Conservation (phyloP, 2,329 filamentous ascomycete species). For the Microsporum ferrugineum region DNA sequence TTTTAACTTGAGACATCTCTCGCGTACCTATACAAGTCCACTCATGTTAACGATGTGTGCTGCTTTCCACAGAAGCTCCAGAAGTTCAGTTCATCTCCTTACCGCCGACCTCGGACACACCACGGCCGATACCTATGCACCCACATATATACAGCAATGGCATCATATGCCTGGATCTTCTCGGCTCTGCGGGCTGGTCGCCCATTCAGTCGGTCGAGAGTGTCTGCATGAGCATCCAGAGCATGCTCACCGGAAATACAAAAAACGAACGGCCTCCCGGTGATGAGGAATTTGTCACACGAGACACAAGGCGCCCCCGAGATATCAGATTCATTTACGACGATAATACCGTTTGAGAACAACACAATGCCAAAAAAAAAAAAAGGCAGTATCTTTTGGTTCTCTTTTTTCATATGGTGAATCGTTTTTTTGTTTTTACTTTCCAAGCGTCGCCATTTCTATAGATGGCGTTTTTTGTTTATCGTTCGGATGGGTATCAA, state of each 20-base stretch:
- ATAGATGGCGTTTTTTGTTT: not conserved
- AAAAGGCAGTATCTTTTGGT: not conserved
- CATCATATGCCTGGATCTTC: conserved; percentile 92
- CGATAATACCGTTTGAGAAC: conserved; percentile 46
- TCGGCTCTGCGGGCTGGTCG: conserved; percentile 81
- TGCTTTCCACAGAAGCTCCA: conserved; percentile 58
- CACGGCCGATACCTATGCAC: conserved; percentile 70
- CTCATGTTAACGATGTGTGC: not conserved
- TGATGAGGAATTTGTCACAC: conserved; percentile 76
- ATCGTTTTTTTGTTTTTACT: not conserved
- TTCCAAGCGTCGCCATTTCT: not conserved
- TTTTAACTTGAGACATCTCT: no score
- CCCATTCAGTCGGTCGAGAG: conserved; percentile 96
- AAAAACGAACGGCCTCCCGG: conserved; percentile 84
- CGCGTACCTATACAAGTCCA: not conserved
- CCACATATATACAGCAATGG: conserved; percentile 98
- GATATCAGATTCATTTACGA: conserved; percentile 94
- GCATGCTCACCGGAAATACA: conserved; percentile 91
- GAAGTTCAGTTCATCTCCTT: conserved; percentile 78
- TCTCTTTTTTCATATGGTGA: not conserved
- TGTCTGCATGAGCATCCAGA: conserved; percentile 93
- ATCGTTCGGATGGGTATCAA: not conserved
- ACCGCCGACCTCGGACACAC: conserved; percentile 29
- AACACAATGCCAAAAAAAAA: not conserved
- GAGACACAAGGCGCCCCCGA: conserved; percentile 65